Base-by-base conservation (phyloP, 1,284 basidiomycete genomes). In the Cutaneotrichosporon cutaneum region DNA sequence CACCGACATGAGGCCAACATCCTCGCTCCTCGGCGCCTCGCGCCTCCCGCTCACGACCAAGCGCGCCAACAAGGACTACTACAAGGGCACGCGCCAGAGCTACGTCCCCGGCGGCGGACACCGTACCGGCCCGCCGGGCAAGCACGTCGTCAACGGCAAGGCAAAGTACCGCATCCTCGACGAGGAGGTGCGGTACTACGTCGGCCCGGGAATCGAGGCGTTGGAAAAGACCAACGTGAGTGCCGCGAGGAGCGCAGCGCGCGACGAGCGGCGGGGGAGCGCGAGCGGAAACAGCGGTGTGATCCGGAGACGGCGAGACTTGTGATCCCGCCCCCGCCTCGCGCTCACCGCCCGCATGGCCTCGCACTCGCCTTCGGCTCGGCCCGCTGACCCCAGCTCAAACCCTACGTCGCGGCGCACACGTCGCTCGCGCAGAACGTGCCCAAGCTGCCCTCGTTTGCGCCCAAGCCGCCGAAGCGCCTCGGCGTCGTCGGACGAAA, bases 1-100 rank as follows among this genome's bases (percentile, higher is more conserved):
- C 7, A 50, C 47, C 10, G n/a, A n/a, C n/a, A 79, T 79, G 77
- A 64, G 71, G 53, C 72, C 72, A 36, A 71, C 78, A 42, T 61
- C 65, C 35, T 64, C 73, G n/a, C 61, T 76, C 10, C 63, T 68
- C 22, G 78, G 80, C 50, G 92, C 92, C 27, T 90, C 88, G 2
- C 83, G 93, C 59, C 81, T 86, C 27, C 85, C 91, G 5, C 82
- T 95, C 54, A 92, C 88, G 0, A 83, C 89, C 0, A 95, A 95
- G 77, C 81, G 87, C 56, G 93, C 85, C 21, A 94, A 94, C 82
- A 95, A 94, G 72, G 91, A 95, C 77, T 95, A 84, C 75, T 95
- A 94, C 84, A 96, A 95, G 80, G 93, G 91, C 51, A 93, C 88
- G 21, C 82, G 91, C 50, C 90, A 92, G 76, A 87, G 90, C 0